Evolutionary conservation across 495 filamentous ascomycete genomes (phyloP), one percentile per base, ranked within the genome.

Genomic region (Talaromyces adpressus): DNA sequence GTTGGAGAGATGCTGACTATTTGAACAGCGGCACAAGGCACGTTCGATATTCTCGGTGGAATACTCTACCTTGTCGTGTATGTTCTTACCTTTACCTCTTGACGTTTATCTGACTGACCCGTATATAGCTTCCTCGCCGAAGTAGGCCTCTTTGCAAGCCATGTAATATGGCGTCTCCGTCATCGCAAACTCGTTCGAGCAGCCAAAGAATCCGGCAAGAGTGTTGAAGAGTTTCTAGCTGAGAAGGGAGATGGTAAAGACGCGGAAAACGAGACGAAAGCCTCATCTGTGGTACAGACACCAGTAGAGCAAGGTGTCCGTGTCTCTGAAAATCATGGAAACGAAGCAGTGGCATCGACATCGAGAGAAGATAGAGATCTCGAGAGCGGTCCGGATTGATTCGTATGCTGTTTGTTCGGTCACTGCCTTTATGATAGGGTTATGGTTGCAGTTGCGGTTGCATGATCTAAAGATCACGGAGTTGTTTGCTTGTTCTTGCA

Each of bases 31-130:
- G 85, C 83, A 0, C 89, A 92, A 68, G 79, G 86, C 18, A 83
- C 80, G 0, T 91, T 91, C 66, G 90, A 93, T 69, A 72, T 86
- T 9, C 70, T 91, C 0, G 90, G 87, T 4, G 88, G 89, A 2
- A 79, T 86, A 0, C 76, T 90, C 62, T 92, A 91, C 67, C 86
- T 90, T 49, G 67, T 88, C 4, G 86, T 85, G 84, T 88, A 75
- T 76, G 78, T 63, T 14, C n/a, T 16, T 22, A 20, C 4, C 32
- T 23, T 45, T 25, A 22, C 9, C n/a, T 20, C n/a, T 60, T 14
- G 32, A 49, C 2, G 20, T 20, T 8, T 16, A 62, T 27, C 49
- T 30, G 20, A 47, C 30, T 66, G 52, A 20, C 27, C 41, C 49
- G 36, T 18, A 36, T 63, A 27, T 57, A 89, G 87, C 18, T 75